Evolutionary conservation across 768 basidiomycete species (phyloP).

Genomic region (Russula sp.): DNA sequence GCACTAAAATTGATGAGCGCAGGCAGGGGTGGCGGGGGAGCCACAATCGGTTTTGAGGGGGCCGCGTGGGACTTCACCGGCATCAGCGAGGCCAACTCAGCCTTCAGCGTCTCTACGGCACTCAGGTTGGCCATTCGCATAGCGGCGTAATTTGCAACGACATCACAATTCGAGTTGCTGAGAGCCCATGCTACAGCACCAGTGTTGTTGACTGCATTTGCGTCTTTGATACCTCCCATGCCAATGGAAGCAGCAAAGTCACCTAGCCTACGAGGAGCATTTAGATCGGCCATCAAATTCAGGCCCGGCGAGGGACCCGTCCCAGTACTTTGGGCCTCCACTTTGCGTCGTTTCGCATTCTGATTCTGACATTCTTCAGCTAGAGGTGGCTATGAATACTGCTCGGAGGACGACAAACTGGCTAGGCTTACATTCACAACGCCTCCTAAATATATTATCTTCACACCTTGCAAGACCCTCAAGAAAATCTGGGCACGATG

Average conservation of each 20-base stretch:
- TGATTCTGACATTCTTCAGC: too few species aligned
- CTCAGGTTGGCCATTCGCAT: constrained; percentile 96
- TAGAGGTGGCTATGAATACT: too few species aligned
- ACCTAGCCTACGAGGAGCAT: constrained; percentile 36
- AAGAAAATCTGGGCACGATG: too few species aligned
- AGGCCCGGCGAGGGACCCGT: too few species aligned
- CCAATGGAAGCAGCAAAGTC: constrained; percentile 75
- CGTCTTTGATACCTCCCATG: constrained; percentile 55
- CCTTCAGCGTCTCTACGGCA: constrained; percentile 91
- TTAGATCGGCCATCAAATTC: too few species aligned
- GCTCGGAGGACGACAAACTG: too few species aligned
- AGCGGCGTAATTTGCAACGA: constrained; percentile 83
- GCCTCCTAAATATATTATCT: too few species aligned
- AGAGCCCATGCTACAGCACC: constrained; percentile 66
- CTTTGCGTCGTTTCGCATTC: too few species aligned
- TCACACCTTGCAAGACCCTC: too few species aligned
- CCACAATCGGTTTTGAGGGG: constrained; percentile 23
- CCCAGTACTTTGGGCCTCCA: too few species aligned
- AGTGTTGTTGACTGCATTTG: constrained; percentile 50
- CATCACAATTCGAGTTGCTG: constrained; percentile 81
- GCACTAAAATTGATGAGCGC: constrained; percentile 26
- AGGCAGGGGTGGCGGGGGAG: constrained; percentile 13
- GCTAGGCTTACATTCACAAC: too few species aligned
- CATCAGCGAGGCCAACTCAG: constrained; percentile 63
- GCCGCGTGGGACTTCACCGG: constrained; percentile 35